Percentiles rank a stretch among this genome's conserved stretches.
These are phyloP conservation scores for Podaxis sp. DNA, from an alignment of 768 basidiomycete species.

Conservation along the genomic window DNA sequence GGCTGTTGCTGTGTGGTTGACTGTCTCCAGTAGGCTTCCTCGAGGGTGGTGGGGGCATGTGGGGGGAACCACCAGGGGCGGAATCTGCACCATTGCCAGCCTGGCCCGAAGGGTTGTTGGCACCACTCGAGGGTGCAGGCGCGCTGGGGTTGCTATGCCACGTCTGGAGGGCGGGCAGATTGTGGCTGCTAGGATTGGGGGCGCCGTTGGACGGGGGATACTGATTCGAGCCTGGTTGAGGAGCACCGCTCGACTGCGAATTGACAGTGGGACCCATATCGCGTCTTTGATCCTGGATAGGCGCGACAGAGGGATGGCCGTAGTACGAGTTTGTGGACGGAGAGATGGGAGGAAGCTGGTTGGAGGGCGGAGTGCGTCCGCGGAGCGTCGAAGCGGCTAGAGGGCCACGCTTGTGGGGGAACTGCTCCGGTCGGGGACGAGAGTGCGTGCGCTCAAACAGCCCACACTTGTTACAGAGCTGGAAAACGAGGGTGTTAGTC, in stretches of 20 bases:
- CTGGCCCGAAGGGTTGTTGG: background rate
- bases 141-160: slow-evolving; percentile 34
- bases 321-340: slow-evolving; percentile 45
- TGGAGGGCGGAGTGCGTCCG: slow-evolving; percentile 48
- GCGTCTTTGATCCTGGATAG: slow-evolving; percentile 25
- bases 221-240: background rate
- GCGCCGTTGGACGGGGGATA: slow-evolving; percentile 9
- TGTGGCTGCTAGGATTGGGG: slow-evolving; percentile 22
- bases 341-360: slow-evolving; percentile 42
- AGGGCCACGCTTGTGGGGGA: slow-evolving; percentile 77
- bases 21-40: slow-evolving; percentile 7
- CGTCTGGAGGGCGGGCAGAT: slow-evolving; percentile 47
- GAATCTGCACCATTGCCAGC: background rate
- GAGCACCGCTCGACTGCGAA: slow-evolving; percentile 12
- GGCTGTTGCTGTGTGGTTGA: slow-evolving; percentile 9
- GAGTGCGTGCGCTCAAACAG: slow-evolving; percentile 82
- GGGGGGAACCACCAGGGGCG: background rate
- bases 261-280: slow-evolving; percentile 10
- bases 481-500: background rate
- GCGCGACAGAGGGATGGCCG: slow-evolving; percentile 53
- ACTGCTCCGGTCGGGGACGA: slow-evolving; percentile 75
- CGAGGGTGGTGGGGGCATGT: slow-evolving; percentile 1
- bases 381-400: slow-evolving; percentile 52
- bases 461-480: slow-evolving; percentile 74
- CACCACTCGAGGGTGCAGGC: slow-evolving; percentile 20